Evolutionary conservation across 805 yeast species (phyloP).

Genomic region (Wickerhamomyces subpelliculosus): DNA sequence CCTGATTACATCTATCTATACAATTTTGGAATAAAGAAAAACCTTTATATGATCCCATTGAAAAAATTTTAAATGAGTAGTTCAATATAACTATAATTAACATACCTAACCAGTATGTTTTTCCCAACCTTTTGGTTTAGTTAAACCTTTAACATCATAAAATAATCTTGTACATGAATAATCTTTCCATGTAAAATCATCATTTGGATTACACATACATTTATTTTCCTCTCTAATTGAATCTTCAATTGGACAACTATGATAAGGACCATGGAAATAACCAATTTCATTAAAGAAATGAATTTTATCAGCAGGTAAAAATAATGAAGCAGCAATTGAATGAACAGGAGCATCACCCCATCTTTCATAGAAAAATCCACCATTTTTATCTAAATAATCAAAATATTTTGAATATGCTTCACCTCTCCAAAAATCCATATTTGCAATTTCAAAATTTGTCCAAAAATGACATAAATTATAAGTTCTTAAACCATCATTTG

Average conservation of each 20-base stretch:
- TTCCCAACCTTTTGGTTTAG: slow-evolving; percentile 70
- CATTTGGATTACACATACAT: slow-evolving; percentile 65
- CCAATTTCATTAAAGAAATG: slow-evolving; percentile 85
- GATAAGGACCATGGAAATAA: slow-evolving; percentile 76
- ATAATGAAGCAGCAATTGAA: slow-evolving; percentile 78
- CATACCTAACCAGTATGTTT: slow-evolving; percentile 34
- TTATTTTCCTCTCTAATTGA: slow-evolving; percentile 49
- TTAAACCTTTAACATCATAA: slow-evolving; percentile 45
- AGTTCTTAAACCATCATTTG: slow-evolving; percentile 62
- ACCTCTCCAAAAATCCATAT: slow-evolving; percentile 66
- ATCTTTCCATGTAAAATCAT: slow-evolving; percentile 71
- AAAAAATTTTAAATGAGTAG: neutral
- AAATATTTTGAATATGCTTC: slow-evolving; percentile 68
- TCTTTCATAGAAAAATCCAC: slow-evolving; percentile 91
- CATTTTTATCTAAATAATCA: slow-evolving; percentile 65
- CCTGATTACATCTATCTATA: no score
- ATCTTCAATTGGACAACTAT: slow-evolving; percentile 69
- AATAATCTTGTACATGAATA: slow-evolving; percentile 67
- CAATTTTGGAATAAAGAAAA: no score
- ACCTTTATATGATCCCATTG: neutral
- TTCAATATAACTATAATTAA: no score
- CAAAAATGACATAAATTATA: slow-evolving; percentile 86
- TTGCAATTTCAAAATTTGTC: slow-evolving; percentile 85
- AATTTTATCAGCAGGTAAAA: slow-evolving; percentile 59
- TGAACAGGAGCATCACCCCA: slow-evolving; percentile 97